Evolutionary conservation across 371 early-diverging fungal species (phyloP), one percentile per base, ranked within the genome.

Genomic region (Gilbertella persicaria): DNA sequence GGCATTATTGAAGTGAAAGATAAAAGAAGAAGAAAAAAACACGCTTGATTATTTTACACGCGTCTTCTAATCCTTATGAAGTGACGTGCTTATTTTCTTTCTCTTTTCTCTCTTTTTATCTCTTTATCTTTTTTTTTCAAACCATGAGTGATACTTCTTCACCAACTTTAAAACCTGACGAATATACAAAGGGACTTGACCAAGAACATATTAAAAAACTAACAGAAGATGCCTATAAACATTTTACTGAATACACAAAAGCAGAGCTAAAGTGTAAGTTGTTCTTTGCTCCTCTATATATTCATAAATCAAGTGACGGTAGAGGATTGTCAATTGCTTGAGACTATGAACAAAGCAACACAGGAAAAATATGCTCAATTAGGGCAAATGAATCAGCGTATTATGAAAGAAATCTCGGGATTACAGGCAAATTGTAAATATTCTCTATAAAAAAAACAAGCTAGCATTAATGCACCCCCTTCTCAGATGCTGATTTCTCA

Each of bases 381-480:
- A 69, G 77, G 80, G 4, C 64, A 58, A 35, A 79, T 82, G 79
- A 82, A 79, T 25, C 82, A 85, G 48, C 70, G 75, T 16, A 57
- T 85, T 29, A 79, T 81, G 70, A 66, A 72, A 17, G 84, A 85
- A 60, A 83, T 85, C 53, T 73, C 84, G 5, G 75, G 77, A 41
- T 45, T 83, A 40, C 78, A 83, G 53, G 66, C 67, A 17, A 79
- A 78, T 30, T 82, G 85, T 82, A 75, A 59, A 69, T 24, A 12
- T 13, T 13, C 4, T 24, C 3, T 1, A 46, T 28, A 10, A 26
- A 8, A 44, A 17, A 40, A 16, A 33, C 4, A 39, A 39, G n/a
- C 13, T 39, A 12, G 16, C 19, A 14, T 21, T 1, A 26, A 21
- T 36, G 30, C 5, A 39, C 21, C 1, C 2, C 13, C 16, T 29